Evolutionary conservation across 2,329 filamentous ascomycete genomes (phyloP), one percentile per base, ranked within the genome.

Genomic region (Thielaviopsis ethacetica): DNA sequence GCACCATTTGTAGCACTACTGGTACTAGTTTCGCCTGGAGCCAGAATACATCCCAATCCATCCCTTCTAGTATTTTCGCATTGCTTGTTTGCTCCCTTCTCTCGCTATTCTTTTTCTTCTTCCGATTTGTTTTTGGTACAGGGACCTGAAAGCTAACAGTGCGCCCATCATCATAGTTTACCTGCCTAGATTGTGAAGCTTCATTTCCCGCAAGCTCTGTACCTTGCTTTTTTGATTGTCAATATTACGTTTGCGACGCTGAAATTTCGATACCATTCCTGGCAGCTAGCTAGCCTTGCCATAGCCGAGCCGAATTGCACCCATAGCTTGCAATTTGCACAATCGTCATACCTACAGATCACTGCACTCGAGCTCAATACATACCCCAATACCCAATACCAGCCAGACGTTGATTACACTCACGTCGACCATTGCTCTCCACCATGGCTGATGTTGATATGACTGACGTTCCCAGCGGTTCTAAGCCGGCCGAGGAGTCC

Each of bases 361-460:
- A 21, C 9, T 13, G n/a, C 9, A 17, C 44, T 21, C 19, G n/a
- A 49, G 17, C 19, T 49, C 44, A 19, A 13, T n/a, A n/a, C n/a
- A n/a, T n/a, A n/a, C n/a, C n/a, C n/a, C n/a, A n/a, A n/a, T n/a
- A n/a, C n/a, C n/a, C n/a, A n/a, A n/a, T 44, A 5, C 38, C 44
- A 21, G 7, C n/a, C n/a, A n/a, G 22, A 27, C 26, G 26, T 27
- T 22, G 12, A 22, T 49, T 21, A 19, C 5, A 5, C 44, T 49
- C n/a, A 49, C 44, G n/a, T 49, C 44, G 21, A 21, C 44, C 7
- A 19, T 49, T 49, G n/a, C 24, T 21, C 19, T 30, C 56, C 58
- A 70, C 62, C 63, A 97, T 97, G 93, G 88, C 91, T 61, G 93
- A 98, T 73, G 85, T 97, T 56, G 90, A 96, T 68, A 97, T 97